Evolutionary conservation across 352 stramenopile species (phyloP).

Genomic region (Phytophthora kernoviae): DNA sequence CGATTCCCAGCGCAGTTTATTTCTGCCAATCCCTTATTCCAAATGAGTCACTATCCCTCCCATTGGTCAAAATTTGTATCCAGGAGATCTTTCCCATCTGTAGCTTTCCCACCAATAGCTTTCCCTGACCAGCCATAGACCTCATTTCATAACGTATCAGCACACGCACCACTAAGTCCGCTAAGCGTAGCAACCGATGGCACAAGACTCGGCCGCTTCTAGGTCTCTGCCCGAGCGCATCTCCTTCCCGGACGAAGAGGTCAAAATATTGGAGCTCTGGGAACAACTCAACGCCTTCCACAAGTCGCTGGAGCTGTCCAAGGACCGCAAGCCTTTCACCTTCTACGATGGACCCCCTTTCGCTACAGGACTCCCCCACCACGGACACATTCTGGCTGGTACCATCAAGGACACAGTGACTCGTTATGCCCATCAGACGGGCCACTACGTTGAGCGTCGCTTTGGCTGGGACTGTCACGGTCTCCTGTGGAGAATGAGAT

Average conservation of each 20-base stretch:
- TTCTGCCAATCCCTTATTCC: no score
- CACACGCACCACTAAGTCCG: background rate
- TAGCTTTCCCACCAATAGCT: background rate
- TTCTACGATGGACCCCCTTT: conserved; percentile 99
- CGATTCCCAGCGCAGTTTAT: no score
- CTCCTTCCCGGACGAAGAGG: conserved; percentile 85
- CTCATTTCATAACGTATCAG: conserved; percentile 30
- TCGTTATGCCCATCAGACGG: conserved; percentile 98
- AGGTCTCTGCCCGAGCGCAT: conserved; percentile 86
- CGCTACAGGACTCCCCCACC: conserved; percentile 98
- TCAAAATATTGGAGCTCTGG: conserved; percentile 80
- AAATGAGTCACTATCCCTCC: no score
- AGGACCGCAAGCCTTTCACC: conserved; percentile 95
- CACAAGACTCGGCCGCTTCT: conserved; percentile 36
- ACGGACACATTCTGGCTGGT: conserved; percentile 98
- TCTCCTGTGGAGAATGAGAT: conserved; percentile 99
- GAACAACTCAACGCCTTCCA: conserved; percentile 91
- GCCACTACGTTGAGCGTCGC: conserved; percentile 96
- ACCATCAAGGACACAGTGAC: conserved; percentile 99
- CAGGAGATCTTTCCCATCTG: conserved; percentile 12
- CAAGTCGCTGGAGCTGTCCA: conserved; percentile 91
- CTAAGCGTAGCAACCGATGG: conserved; percentile 12
- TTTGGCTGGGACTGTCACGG: conserved; percentile 99
- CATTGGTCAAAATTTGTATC: background rate
- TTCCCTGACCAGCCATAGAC: conserved; percentile 5